Evolutionary conservation across 148 eudicot genomes (phyloP).

Genomic region (Gaultheria prostrata): DNA sequence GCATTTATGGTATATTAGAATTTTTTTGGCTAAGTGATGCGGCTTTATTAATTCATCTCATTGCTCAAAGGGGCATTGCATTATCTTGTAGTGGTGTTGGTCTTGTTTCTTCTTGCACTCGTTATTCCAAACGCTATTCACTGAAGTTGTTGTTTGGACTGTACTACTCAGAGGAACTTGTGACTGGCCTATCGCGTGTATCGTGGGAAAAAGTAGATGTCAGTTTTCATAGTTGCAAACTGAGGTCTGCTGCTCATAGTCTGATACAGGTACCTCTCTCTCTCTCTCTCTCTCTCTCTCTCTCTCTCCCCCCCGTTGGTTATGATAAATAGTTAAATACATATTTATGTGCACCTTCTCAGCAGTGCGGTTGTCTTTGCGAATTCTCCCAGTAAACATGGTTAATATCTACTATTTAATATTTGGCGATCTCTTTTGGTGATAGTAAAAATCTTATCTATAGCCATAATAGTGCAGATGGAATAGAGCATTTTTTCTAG

Average conservation of each 20-base stretch:
- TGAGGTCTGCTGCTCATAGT: conserved; percentile 81
- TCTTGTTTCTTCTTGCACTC: conserved; percentile 10
- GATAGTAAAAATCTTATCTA: background rate
- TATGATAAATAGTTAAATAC: background rate
- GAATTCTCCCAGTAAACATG: background rate
- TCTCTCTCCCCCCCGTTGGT: background rate
- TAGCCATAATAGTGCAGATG: background rate
- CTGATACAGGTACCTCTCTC: conserved; percentile 76
- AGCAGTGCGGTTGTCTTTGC: background rate
- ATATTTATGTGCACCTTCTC: background rate
- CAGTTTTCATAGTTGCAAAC: conserved; percentile 81
- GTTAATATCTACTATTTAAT: background rate
- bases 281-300: background rate
- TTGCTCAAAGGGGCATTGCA: background rate
- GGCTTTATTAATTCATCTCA: conserved; percentile 9
- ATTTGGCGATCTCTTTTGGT: background rate
- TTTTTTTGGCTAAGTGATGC: background rate
- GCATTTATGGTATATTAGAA: background rate
- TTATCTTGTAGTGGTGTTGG: conserved; percentile 5
- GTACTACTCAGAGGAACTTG: conserved; percentile 70
- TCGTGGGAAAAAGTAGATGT: conserved; percentile 99
- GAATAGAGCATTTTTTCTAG: background rate
- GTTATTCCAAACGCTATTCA: background rate
- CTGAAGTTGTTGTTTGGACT: background rate
- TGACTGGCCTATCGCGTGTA: conserved; percentile 69